A percentile compares a stretch with the other conserved stretches of the same genome.
These are phyloP conservation scores for Aspergillus tamarii DNA, from an alignment of 2,329 filamentous ascomycete species.

Conservation along the genomic window DNA sequence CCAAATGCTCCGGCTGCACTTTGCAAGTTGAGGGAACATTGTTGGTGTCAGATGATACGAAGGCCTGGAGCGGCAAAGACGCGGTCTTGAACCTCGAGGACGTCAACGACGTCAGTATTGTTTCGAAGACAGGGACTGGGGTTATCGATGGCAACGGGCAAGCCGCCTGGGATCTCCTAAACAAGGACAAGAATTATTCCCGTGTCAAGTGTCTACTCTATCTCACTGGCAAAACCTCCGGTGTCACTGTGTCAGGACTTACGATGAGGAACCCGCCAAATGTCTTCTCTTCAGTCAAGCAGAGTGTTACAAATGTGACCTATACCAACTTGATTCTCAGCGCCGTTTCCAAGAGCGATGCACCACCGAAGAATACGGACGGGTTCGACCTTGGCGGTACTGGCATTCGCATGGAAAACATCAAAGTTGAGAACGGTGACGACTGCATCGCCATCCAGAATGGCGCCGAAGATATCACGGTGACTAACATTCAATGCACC, in stretches of 20 bases:
- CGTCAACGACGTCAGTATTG: background rate
- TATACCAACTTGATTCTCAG: background rate
- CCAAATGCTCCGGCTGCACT: background rate
- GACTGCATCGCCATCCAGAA: conserved; percentile 53
- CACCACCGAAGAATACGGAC: background rate
- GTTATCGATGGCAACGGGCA: background rate
- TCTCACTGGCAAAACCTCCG: background rate
- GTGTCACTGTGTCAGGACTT: background rate
- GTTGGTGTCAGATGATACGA: background rate
- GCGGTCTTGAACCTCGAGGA: background rate
- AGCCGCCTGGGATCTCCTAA: background rate
- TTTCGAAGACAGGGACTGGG: background rate
- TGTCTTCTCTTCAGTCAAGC: background rate
- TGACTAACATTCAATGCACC: conserved; percentile 48
- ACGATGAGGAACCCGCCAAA: background rate
- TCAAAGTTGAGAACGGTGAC: background rate
- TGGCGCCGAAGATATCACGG: conserved; percentile 43
- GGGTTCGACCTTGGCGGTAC: background rate
- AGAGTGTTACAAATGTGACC: background rate
- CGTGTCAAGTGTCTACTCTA: background rate
- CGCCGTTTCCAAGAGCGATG: background rate
- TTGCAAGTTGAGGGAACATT: background rate
- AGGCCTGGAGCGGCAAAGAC: background rate
- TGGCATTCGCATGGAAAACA: background rate
- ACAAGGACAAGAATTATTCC: background rate